Evolutionary conservation across 306 rosid genomes (phyloP).

Genomic region (Comarum palustre): DNA sequence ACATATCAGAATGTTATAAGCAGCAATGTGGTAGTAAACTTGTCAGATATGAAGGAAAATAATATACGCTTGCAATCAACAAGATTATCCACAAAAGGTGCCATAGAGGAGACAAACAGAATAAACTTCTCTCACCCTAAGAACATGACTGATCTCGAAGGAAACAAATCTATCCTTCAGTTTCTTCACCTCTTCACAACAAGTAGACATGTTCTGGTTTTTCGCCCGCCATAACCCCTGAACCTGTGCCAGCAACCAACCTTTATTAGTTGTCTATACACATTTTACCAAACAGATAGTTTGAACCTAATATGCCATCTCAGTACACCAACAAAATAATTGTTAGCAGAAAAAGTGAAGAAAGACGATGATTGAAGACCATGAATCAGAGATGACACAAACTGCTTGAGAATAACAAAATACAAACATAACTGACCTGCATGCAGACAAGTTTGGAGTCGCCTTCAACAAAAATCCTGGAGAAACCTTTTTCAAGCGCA

Average conservation of each 20-base stretch:
- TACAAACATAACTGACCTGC: slow-evolving; percentile 59
- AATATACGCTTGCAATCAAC: not conserved
- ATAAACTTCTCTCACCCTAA: slow-evolving; percentile 59
- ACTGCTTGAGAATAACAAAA: not conserved
- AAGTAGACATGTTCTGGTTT: slow-evolving; percentile 49
- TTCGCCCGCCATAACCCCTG: slow-evolving; percentile 78
- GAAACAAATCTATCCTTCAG: slow-evolving; percentile 67
- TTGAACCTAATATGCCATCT: not conserved
- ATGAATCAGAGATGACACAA: slow-evolving; percentile 1
- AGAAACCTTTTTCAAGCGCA: slow-evolving; percentile 80
- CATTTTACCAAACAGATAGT: not conserved
- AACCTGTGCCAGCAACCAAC: slow-evolving; percentile 55
- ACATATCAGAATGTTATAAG: slow-evolving; percentile 25
- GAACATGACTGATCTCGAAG: slow-evolving; percentile 76
- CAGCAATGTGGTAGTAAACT: slow-evolving; percentile 2
- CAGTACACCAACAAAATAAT: not conserved
- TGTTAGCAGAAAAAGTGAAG: not conserved
- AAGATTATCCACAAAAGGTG: not conserved
- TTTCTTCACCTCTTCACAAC: slow-evolving; percentile 61
- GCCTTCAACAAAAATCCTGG: slow-evolving; percentile 53
- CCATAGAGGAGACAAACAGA: not conserved
- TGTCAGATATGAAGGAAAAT: not conserved
- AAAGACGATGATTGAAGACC: not conserved
- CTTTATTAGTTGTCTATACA: slow-evolving; percentile 5
- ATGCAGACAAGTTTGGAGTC: slow-evolving; percentile 92